These are phyloP conservation scores for Neospermospora avenae DNA, from an alignment of 2,329 filamentous ascomycete species.

Conservation along the genomic window DNA sequence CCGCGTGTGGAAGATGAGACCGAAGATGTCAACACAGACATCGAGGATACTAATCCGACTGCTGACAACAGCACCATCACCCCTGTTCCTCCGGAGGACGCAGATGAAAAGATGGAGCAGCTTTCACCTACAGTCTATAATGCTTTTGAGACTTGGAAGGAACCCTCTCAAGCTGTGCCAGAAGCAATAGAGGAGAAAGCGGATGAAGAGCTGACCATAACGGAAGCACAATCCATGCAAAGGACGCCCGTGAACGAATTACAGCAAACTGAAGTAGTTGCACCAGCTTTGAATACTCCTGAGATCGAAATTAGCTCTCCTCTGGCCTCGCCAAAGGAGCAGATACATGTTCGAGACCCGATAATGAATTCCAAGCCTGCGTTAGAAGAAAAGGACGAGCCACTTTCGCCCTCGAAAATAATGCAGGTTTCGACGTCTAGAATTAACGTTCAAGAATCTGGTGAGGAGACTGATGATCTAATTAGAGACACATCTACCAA, in stretches of 20 bases:
- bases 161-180: background rate
- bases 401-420: constrained; percentile 11
- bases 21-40: background rate
- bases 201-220: background rate
- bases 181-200: background rate
- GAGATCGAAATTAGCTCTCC: constrained; percentile 2
- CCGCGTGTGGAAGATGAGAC: background rate
- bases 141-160: background rate
- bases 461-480: constrained; percentile 3
- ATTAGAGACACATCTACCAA: constrained; percentile 19
- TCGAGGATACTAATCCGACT: constrained; percentile 1
- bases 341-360: background rate
- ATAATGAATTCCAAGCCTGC: background rate
- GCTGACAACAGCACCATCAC: background rate
- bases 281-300: background rate
- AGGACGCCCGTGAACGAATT: background rate
- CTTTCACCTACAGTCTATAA: constrained; percentile 8
- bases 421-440: constrained; percentile 31
- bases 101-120: constrained; percentile 5
- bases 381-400: background rate
- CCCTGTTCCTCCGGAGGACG: background rate
- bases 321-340: background rate
- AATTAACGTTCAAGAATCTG: constrained; percentile 27
- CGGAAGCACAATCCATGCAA: background rate
- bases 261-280: background rate